phyloP scores from a whole-genome alignment of 768 basidiomycete genomes.

The Lactifluus subvellereus region DNA sequence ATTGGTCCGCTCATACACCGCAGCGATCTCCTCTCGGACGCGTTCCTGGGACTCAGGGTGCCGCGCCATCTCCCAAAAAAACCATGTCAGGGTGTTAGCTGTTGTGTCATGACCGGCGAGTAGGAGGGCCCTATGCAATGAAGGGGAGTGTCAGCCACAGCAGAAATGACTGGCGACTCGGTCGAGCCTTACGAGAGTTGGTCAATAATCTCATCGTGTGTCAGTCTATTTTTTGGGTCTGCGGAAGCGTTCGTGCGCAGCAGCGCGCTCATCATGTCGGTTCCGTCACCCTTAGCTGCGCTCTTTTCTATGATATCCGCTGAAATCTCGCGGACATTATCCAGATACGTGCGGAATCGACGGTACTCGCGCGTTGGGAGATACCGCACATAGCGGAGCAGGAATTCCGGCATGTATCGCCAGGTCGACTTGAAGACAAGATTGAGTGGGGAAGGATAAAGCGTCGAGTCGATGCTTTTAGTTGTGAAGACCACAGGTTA shows the following conservation, averaged over 20 bases:
- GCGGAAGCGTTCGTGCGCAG: conserved; percentile 11
- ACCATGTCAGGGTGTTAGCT: conserved; percentile 17
- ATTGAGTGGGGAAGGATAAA: conserved; percentile 9
- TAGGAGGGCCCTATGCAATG: conserved; percentile 14
- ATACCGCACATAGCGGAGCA: conserved; percentile 12
- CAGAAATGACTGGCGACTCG: too few species aligned
- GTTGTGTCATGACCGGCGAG: conserved; percentile 27
- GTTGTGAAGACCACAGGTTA: background rate
- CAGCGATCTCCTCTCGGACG: conserved; percentile 22
- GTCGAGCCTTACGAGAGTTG: conserved; percentile 5
- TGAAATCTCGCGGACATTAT: background rate
- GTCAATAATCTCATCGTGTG: conserved; percentile 8
- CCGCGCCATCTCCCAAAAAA: conserved; percentile 24
- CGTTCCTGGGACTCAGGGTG: conserved; percentile 19
- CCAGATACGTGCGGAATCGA: conserved; percentile 7
- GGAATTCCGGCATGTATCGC: conserved; percentile 23
- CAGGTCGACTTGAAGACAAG: conserved; percentile 23
- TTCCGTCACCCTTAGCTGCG: background rate
- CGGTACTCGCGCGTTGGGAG: conserved; percentile 10
- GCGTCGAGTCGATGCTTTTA: conserved; percentile 8
- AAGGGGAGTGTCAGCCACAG: background rate
- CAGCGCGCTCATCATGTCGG: conserved; percentile 14
- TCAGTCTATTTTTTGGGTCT: conserved; percentile 1
- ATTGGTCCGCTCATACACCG: background rate
- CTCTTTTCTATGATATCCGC: conserved; percentile 1